Base-by-base conservation (phyloP, 1,284 basidiomycete species). In the Coniferiporia sulphurascens region DNA sequence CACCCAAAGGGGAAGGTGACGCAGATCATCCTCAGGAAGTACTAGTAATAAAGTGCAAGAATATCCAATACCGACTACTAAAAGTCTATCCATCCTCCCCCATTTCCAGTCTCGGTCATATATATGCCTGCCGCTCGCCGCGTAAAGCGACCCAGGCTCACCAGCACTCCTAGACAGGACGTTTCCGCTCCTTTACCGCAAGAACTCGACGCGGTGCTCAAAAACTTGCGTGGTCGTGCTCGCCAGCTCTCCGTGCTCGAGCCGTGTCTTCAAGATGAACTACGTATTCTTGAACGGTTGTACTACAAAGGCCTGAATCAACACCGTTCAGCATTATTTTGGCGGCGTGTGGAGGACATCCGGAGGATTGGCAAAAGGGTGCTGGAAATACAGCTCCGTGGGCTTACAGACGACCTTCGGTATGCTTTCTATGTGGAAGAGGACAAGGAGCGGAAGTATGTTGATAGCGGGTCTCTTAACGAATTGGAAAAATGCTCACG, bases 241-340 rank as follows among this genome's bases (percentile, higher is more conserved):
- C 82, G 84, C 48, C 77, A 78, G 41, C 73, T 88, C 8, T 77
- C 78, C 52, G 67, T 74, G 32, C 71, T 74, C 17, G 64, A 82
- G 45, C 67, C 72, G 43, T 68, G 72, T 17, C 78, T 82, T 55
- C 68, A 71, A 2, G 78, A 81, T 45, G 89, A 92, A 65, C 67
- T 83, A 13, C 78, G 78, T 54, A 67, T 88, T 22, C 73, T 91
- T 32, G 83, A 86, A 65, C 77, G 86, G 61, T 66, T 91, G 0
- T 87, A 85, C 68, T 92, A 92, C 73, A 89, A 89, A 66, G 83
- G 82, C 61, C 89, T 87, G 67, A 91, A 90, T 65, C 88, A 92
- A 67, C 90, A 92, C 67, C 81, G 85, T 32, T 69, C 76, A 15
- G 80, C 89, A 34, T 71, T 89, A 9, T 90, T 88, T 68, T 91